Base-by-base conservation (phyloP, 1,284 basidiomycete genomes). In the Ceratobasidium sp. region DNA sequence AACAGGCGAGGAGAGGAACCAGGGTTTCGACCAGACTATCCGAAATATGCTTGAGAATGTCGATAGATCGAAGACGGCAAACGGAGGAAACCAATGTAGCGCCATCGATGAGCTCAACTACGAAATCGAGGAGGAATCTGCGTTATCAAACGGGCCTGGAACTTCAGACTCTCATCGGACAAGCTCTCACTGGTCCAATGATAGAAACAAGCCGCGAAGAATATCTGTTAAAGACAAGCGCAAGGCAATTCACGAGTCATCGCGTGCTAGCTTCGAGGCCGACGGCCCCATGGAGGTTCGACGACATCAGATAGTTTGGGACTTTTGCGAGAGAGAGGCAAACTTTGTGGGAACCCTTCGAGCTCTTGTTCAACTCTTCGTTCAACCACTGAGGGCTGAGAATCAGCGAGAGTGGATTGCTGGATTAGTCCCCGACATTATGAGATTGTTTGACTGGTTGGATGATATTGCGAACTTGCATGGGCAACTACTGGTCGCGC, bases 401-500 rank as follows among this genome's bases (percentile, higher is more conserved):
- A 85, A 90, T 64, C 86, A 83, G 47, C 83, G 82, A 71, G 75
- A 81, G 1, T 96, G 93, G 92, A 88, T 96, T 43, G 79, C 85
- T 2, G 93, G 93, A 2, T 78, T 96, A 20, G 92, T 93, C 0
- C 72, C 80, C 0, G 83, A 86, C 34, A 82, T 93, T 7, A 83
- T 87, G 3, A 84, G 86, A 17, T 81, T 94, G 31, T 87, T 96
- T 72, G 92, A 94, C 76, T 91, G 90, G 86, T 80, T 95, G 54
- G 92, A 94, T 74, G 90, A 92, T 72, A 92, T 96, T 71, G 81
- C 89, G 13, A 87, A 89, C 69, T 80, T 94, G 0, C 94, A 96
- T 73, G 78, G 81, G 1, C 84, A 87, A 70, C 80, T 95, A 27
- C 81, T 83, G 4, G 79, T 82, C 0, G 78, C 84, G 0, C 77